Evolutionary conservation across 345 rosid genomes (phyloP).

Genomic region (Eucalyptus caleyi): DNA sequence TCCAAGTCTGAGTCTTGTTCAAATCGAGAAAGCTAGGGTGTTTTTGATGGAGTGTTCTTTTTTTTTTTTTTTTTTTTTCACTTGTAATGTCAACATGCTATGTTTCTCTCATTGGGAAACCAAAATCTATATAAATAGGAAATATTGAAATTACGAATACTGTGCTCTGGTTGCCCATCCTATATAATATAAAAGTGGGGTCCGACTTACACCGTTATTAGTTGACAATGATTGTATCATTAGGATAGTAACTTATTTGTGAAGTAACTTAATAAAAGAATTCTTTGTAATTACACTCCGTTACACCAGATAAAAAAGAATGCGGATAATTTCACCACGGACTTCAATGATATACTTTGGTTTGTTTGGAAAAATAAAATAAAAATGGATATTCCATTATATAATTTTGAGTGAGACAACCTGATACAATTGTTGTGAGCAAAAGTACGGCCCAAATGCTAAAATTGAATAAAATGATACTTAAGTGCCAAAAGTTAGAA

Average conservation of each 20-base stretch:
- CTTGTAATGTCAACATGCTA: background rate
- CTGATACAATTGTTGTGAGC: accelerated
- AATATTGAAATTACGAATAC: background rate
- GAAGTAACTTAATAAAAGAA: background rate
- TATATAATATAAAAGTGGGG: background rate
- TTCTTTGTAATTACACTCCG: background rate
- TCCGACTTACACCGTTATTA: background rate
- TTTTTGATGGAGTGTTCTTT: background rate
- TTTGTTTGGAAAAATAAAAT: too few species aligned
- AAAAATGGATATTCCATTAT: too few species aligned
- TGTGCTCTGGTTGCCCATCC: background rate
- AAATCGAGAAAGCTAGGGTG: background rate
- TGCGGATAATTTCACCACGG: background rate
- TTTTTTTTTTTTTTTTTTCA: background rate
- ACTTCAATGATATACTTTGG: too few species aligned
- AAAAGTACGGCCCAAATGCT: accelerated
- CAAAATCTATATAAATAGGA: background rate
- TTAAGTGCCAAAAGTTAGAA: accelerated
- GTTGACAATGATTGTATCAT: background rate
- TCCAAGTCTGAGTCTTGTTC: background rate
- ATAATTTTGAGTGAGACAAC: too few species aligned
- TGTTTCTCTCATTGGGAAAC: background rate
- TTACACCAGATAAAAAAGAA: background rate
- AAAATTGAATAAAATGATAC: accelerated
- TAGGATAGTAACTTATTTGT: background rate